These are phyloP conservation scores for Microbotryum silenes-acaulis DNA, from an alignment of 1,284 basidiomycete species.

Conservation along the genomic window DNA sequence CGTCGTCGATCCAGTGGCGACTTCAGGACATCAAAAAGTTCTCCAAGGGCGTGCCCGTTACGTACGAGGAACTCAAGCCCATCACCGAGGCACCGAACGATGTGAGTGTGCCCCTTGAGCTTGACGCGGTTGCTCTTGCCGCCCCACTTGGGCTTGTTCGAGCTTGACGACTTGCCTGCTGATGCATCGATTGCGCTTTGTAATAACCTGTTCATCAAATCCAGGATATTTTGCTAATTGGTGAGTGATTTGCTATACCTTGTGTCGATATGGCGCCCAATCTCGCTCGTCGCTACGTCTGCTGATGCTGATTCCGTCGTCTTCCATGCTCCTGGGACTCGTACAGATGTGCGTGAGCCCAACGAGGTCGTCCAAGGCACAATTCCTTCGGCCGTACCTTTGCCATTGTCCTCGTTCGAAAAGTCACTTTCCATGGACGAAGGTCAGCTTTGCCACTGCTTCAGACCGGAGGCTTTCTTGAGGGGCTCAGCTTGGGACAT, in stretches of 20 bases:
- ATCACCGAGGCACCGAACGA: constrained; percentile 69
- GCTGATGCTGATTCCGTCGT: background rate
- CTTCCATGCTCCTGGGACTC: constrained; percentile 21
- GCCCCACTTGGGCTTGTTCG: too few species aligned
- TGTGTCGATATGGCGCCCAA: too few species aligned
- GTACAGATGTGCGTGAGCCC: constrained; percentile 75
- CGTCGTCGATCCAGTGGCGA: too few species aligned
- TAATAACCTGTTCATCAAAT: too few species aligned
- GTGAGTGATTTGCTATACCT: constrained; percentile 9
- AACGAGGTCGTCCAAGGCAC: constrained; percentile 88
- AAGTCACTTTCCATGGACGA: constrained; percentile 59
- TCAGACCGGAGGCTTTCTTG: constrained; percentile 34
- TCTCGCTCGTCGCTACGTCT: background rate
- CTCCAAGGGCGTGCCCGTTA: constrained; percentile 43
- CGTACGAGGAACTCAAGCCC: constrained; percentile 77
- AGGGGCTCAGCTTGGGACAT: background rate
- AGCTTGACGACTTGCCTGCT: background rate
- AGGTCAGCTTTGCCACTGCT: constrained; percentile 51
- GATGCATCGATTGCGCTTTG: background rate
- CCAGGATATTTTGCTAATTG: constrained; percentile 73
- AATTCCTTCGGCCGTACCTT: constrained; percentile 89
- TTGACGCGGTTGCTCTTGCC: too few species aligned
- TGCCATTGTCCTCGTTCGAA: constrained; percentile 74
- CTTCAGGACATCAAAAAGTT: constrained; percentile 7
- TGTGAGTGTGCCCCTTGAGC: constrained; percentile 47